Percentiles rank a stretch among this genome's conserved stretches.
Conservation (phyloP, 2,329 filamentous ascomycete genomes). For the Botrytis squamosa region DNA sequence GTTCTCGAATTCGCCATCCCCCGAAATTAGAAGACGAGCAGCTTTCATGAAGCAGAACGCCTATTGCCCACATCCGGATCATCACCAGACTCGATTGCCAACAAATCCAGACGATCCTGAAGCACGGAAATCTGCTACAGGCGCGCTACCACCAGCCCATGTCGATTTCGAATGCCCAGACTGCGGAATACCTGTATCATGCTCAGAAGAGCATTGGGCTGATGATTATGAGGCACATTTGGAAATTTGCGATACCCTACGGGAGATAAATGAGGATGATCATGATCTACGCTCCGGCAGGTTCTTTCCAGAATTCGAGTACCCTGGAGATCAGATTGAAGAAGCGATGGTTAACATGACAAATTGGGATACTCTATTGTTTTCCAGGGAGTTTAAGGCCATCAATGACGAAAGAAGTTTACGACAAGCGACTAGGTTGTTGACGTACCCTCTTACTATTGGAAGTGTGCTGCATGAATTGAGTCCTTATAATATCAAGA, state of each 20-base stretch:
- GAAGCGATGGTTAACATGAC: constrained; percentile 95
- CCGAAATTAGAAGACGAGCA: constrained; percentile 81
- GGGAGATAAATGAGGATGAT: constrained; percentile 96
- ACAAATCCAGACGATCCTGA: constrained; percentile 64
- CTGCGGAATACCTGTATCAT: constrained; percentile 91
- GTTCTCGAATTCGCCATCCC: constrained; percentile 83
- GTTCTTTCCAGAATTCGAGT: constrained; percentile 91
- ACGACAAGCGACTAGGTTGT: constrained; percentile 85
- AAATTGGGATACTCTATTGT: constrained; percentile 97
- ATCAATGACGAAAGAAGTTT: constrained; percentile 88
- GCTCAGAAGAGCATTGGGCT: constrained; percentile 91
- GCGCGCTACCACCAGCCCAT: constrained; percentile 67
- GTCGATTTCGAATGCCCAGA: constrained; percentile 95
- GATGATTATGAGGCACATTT: constrained; percentile 93
- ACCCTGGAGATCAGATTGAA: constrained; percentile 85
- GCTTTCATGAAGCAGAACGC: constrained; percentile 92
- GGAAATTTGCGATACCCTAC: constrained; percentile 85
- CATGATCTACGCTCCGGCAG: constrained; percentile 89
- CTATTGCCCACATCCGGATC: constrained; percentile 86
- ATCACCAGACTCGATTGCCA: constrained; percentile 71
- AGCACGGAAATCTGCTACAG: constrained; percentile 54
- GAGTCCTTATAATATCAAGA: constrained; percentile 82
- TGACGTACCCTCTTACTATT: constrained; percentile 92
- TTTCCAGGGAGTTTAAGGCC: constrained; percentile 86
- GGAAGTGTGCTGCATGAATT: constrained; percentile 91